Evolutionary conservation across 2,329 filamentous ascomycete species (phyloP).

Genomic region (Alternaria triticina): DNA sequence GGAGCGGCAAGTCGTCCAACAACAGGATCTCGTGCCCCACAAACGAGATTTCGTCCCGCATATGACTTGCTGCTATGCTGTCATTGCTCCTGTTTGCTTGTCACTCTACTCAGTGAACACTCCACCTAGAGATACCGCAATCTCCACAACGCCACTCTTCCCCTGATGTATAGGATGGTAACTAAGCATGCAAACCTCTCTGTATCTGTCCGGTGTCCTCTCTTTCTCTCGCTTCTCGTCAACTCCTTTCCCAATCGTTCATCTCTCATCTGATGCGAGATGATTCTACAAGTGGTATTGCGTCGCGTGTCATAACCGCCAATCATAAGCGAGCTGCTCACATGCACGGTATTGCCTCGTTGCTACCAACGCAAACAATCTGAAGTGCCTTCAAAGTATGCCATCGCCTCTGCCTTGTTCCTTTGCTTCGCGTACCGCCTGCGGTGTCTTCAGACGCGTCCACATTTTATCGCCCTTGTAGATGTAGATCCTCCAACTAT

Average conservation of each 20-base stretch:
- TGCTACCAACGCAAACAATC: neutral
- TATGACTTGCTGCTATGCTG: neutral
- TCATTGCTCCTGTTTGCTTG: neutral
- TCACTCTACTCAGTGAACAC: neutral
- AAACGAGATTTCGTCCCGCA: neutral
- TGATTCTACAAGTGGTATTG: neutral
- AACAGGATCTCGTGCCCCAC: conserved; percentile 1
- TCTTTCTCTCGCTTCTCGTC: neutral
- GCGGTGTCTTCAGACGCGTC: conserved; percentile 9
- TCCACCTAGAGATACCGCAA: neutral
- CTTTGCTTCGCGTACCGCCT: neutral
- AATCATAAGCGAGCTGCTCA: neutral
- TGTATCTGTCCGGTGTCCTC: neutral
- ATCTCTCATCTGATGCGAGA: neutral
- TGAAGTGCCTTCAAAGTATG: neutral
- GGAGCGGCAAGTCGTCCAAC: neutral
- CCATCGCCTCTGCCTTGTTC: neutral
- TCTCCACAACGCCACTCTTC: neutral
- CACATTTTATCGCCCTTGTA: neutral
- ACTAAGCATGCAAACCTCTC: neutral
- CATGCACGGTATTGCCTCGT: neutral
- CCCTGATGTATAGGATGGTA: neutral
- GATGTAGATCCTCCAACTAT: conserved; percentile 2
- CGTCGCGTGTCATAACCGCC: neutral
- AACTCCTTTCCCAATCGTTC: neutral